phyloP scores from a whole-genome alignment of 1,284 basidiomycete genomes.

The Fomes fomentarius region DNA sequence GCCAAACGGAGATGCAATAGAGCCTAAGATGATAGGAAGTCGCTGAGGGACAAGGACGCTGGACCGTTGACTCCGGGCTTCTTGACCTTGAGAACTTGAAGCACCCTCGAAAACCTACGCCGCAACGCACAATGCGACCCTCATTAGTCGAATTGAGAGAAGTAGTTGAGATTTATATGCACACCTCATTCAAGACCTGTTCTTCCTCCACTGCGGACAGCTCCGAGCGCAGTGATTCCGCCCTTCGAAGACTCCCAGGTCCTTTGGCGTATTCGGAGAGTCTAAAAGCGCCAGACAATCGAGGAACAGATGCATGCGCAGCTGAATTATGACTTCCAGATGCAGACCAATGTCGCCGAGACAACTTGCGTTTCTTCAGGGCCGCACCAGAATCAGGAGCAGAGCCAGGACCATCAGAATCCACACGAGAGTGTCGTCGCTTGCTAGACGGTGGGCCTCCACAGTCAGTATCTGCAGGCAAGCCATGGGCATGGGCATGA shows the following conservation, averaged over 20 bases:
- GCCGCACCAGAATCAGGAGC: not conserved
- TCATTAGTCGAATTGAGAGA: no score
- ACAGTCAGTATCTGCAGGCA: no score
- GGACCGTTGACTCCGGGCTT: no score
- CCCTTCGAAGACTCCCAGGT: constrained; percentile 24
- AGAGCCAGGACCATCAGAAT: not conserved
- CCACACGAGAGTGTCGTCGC: not conserved
- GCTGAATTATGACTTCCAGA: not conserved
- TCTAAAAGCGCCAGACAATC: constrained; percentile 17
- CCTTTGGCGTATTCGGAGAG: constrained; percentile 21
- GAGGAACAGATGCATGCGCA: not conserved
- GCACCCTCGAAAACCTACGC: not conserved
- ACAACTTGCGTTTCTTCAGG: constrained; percentile 5
- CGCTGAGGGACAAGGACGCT: not conserved
- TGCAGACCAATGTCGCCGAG: not conserved
- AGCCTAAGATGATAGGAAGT: not conserved
- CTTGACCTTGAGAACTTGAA: not conserved
- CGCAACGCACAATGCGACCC: no score
- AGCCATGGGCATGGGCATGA: no score
- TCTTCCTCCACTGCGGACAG: not conserved
- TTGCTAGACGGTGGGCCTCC: not conserved
- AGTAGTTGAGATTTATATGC: not conserved
- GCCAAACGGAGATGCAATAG: not conserved
- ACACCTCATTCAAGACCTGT: constrained; percentile 3
- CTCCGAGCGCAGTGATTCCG: constrained; percentile 24